phyloP scores from a whole-genome alignment of 768 basidiomycete genomes.

The Lactarius quietus region DNA sequence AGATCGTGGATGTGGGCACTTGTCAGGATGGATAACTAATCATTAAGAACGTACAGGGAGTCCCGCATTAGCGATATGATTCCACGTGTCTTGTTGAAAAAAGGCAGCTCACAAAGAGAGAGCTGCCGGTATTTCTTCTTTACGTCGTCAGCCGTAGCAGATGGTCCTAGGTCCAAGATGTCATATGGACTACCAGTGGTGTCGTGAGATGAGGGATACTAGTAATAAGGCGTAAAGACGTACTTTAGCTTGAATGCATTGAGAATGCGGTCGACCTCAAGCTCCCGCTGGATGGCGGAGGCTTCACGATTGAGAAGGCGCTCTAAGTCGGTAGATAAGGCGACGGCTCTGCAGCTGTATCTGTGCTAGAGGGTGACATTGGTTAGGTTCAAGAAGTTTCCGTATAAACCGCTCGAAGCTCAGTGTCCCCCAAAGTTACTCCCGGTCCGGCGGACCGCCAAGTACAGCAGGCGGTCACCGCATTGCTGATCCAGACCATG shows the following conservation, averaged over 20 bases:
- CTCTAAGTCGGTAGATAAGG: slow-evolving; percentile 55
- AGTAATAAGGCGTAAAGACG: slow-evolving; percentile 29
- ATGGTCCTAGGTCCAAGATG: slow-evolving; percentile 75
- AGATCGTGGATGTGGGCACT: slow-evolving; percentile 81
- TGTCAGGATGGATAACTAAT: slow-evolving; percentile 97
- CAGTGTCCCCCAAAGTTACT: background rate
- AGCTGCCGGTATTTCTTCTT: slow-evolving; percentile 86
- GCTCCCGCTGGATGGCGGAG: slow-evolving; percentile 79
- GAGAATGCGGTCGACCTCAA: slow-evolving; percentile 88
- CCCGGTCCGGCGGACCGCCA: background rate
- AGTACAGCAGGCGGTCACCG: background rate
- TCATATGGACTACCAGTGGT: slow-evolving; percentile 75
- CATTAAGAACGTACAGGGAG: slow-evolving; percentile 41
- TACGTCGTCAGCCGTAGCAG: slow-evolving; percentile 72
- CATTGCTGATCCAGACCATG: background rate
- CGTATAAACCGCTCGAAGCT: background rate
- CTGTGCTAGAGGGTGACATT: slow-evolving; percentile 9
- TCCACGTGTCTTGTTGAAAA: slow-evolving; percentile 15
- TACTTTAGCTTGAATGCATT: slow-evolving; percentile 97
- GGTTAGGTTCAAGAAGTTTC: background rate
- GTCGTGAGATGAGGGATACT: background rate
- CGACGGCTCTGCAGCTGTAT: slow-evolving; percentile 14
- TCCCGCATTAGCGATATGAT: slow-evolving; percentile 21
- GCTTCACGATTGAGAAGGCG: slow-evolving; percentile 77
- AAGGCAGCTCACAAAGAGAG: slow-evolving; percentile 64